Percentiles rank a stretch among this genome's conserved stretches.
phyloP scores from a whole-genome alignment of 140 eudicot species.

The Cichorium intybus region DNA sequence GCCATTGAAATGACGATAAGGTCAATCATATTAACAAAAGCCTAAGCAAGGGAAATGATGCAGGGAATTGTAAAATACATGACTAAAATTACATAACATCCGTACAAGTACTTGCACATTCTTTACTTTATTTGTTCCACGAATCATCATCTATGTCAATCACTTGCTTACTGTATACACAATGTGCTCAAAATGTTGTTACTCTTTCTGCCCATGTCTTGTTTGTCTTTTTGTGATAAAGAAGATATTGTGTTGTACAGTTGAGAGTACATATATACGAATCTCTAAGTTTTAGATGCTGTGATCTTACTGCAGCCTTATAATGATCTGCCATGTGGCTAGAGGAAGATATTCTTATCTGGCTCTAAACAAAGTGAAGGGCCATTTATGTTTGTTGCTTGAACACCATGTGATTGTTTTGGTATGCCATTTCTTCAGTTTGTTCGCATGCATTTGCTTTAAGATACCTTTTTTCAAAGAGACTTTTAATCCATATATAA shows the following conservation, averaged over 20 bases:
- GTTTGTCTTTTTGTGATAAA: conserved; percentile 25
- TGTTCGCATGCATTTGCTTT: background rate
- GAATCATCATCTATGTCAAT: background rate
- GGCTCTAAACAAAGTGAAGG: conserved; percentile 36
- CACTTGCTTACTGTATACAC: conserved; percentile 7
- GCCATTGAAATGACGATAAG: background rate
- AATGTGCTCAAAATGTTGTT: conserved; percentile 11
- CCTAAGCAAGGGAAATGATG: background rate
- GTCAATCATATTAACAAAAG: conserved; percentile 4
- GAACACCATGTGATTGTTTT: conserved; percentile 14
- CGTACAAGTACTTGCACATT: conserved; percentile 7
- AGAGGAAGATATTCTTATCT: conserved; percentile 22
- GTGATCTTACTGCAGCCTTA: conserved; percentile 27
- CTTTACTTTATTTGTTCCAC: conserved; percentile 14
- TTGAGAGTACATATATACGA: conserved; percentile 19
- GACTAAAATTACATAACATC: conserved; percentile 6
- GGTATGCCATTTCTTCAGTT: background rate
- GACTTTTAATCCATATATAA: background rate
- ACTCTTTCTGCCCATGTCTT: conserved; percentile 19
- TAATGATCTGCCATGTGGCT: conserved; percentile 14
- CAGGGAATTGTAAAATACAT: conserved; percentile 14
- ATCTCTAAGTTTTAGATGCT: conserved; percentile 27
- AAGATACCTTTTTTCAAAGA: background rate
- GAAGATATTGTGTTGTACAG: conserved; percentile 13
- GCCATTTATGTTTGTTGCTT: conserved; percentile 32